Percentiles rank a stretch among this genome's conserved stretches.
These are phyloP conservation scores for Gossypium sturtianum DNA, from an alignment of 345 rosid genomes.

Conservation along the genomic window DNA sequence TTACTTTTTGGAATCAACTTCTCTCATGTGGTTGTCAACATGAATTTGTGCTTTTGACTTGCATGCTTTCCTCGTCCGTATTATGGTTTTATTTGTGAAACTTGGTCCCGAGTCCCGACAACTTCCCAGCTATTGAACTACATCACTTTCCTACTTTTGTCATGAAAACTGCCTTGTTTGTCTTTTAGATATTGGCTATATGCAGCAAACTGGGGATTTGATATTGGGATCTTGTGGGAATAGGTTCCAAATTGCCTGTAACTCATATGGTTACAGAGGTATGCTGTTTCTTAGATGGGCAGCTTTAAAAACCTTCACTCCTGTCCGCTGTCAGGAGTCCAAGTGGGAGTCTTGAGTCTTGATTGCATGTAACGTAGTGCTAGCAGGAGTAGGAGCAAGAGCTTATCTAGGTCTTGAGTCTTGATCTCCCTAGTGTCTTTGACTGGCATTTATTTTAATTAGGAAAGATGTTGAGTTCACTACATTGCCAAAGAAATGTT, in stretches of 20 bases:
- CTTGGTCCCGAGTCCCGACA: slow-evolving; percentile 18
- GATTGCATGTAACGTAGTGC: slow-evolving; percentile 9
- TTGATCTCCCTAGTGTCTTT: not conserved
- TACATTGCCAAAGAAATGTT: not conserved
- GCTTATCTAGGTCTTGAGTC: slow-evolving; percentile 59
- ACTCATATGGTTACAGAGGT: slow-evolving; percentile 79
- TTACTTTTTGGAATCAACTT: not conserved
- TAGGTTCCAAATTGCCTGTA: slow-evolving; percentile 71
- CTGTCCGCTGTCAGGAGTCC: slow-evolving; percentile 62
- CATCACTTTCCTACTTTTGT: slow-evolving; percentile 24
- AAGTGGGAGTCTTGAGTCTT: slow-evolving; percentile 29
- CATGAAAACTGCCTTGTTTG: slow-evolving; percentile 54
- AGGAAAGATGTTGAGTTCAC: not conserved
- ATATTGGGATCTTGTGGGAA: slow-evolving; percentile 85
- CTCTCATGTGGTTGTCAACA: not conserved
- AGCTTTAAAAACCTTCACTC: slow-evolving; percentile 49
- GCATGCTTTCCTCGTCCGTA: slow-evolving; percentile 14
- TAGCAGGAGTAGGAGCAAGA: slow-evolving; percentile 72
- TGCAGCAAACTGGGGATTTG: slow-evolving; percentile 86
- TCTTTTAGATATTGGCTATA: slow-evolving; percentile 61
- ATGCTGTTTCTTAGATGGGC: slow-evolving; percentile 77
- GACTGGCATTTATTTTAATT: not conserved
- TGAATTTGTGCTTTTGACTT: slow-evolving; percentile 13
- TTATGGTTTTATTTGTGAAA: slow-evolving; percentile 24
- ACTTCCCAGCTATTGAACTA: slow-evolving; percentile 17